These are phyloP conservation scores for Acacia confusa DNA, from an alignment of 306 rosid genomes.

Conservation along the genomic window DNA sequence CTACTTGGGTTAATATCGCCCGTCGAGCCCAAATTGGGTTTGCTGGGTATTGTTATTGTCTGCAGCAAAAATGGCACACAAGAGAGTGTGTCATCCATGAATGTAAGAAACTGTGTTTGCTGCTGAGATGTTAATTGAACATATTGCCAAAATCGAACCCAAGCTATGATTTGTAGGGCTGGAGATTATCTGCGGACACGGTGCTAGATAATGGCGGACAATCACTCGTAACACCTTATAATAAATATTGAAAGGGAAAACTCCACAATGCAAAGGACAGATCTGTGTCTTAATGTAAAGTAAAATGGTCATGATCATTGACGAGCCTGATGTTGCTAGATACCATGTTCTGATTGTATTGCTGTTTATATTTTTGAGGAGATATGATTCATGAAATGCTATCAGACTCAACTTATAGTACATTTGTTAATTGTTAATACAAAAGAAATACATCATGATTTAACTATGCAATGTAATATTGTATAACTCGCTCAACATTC, in stretches of 20 bases:
- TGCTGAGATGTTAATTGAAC: conserved; percentile 4
- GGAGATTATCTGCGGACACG: too few species aligned
- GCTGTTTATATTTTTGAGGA: conserved; percentile 34
- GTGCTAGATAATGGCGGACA: too few species aligned
- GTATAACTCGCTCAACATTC: conserved; percentile 31
- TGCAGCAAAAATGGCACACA: not conserved
- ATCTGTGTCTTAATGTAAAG: not conserved
- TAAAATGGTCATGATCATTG: not conserved
- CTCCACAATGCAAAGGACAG: not conserved
- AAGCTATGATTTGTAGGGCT: too few species aligned
- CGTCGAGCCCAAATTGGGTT: too few species aligned
- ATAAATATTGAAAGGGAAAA: not conserved
- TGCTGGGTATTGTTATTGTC: conserved; percentile 80
- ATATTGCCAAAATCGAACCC: not conserved
- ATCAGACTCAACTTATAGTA: conserved; percentile 29
- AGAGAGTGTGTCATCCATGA: not conserved
- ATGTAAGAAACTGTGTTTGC: conserved; percentile 54
- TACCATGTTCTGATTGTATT: conserved; percentile 40
- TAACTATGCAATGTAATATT: not conserved
- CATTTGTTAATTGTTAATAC: not conserved
- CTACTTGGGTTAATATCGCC: too few species aligned
- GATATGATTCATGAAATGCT: conserved; percentile 39
- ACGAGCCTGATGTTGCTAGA: not conserved
- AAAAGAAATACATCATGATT: not conserved
- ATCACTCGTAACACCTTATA: not conserved